Percentiles rank a stretch among this genome's conserved stretches.
These are phyloP conservation scores for Trichoderma cornu-damae DNA, from an alignment of 2,329 filamentous ascomycete genomes.

Conservation along the genomic window DNA sequence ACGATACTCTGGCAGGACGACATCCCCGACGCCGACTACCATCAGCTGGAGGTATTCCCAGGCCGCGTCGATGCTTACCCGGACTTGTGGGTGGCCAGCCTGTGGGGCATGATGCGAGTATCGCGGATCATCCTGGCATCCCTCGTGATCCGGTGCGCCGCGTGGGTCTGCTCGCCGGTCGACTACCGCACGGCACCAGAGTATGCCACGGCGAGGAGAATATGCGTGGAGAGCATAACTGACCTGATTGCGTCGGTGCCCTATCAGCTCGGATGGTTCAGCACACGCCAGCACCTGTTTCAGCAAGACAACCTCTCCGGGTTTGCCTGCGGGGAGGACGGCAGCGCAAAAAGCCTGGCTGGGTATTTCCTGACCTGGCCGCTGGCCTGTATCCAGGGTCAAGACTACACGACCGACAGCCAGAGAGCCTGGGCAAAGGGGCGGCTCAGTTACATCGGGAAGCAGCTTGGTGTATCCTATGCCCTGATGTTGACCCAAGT, in stretches of 20 bases:
- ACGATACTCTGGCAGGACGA: conserved; percentile 55
- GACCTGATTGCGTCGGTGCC: conserved; percentile 59
- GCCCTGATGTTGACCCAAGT: conserved; percentile 52
- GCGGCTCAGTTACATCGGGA: conserved; percentile 49
- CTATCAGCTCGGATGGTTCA: conserved; percentile 56
- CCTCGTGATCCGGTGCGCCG: conserved; percentile 53
- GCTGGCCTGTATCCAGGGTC: conserved; percentile 47
- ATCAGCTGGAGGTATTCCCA: conserved; percentile 52
- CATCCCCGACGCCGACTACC: conserved; percentile 48
- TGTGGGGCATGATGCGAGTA: conserved; percentile 53
- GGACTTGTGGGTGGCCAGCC: conserved; percentile 54
- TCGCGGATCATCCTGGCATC: conserved; percentile 51
- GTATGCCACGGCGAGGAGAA: conserved; percentile 51
- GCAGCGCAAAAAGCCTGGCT: conserved; percentile 48
- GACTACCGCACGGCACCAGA: conserved; percentile 60
- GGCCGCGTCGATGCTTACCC: conserved; percentile 56
- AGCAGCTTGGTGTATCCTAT: conserved; percentile 54
- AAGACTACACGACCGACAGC: conserved; percentile 55
- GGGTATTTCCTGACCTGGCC: conserved; percentile 59
- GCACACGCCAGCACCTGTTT: conserved; percentile 40
- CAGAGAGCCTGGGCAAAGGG: conserved; percentile 53
- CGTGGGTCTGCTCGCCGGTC: conserved; percentile 55
- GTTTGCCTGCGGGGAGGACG: conserved; percentile 48
- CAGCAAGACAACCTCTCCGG: conserved; percentile 38
- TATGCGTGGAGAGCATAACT: conserved; percentile 48